Evolutionary conservation across 2,329 filamentous ascomycete species (phyloP).

Genomic region (Neonectria sp.): DNA sequence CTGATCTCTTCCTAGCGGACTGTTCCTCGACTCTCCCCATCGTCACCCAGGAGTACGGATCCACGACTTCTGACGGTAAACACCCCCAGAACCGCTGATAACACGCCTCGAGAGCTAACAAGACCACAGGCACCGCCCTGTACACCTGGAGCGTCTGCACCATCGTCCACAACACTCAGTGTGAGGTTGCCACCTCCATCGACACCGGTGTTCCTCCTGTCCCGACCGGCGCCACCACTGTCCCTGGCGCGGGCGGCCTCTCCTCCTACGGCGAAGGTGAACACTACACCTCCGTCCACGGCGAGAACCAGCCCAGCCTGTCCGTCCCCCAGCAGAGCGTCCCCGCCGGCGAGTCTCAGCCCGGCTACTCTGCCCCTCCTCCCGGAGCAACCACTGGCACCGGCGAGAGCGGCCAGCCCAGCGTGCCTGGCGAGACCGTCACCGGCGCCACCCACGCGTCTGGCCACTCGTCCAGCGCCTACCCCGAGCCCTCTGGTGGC

Average conservation of each 20-base stretch:
- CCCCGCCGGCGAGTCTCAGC: constrained; percentile 25
- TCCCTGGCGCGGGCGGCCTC: constrained; percentile 32
- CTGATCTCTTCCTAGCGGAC: constrained; percentile 46
- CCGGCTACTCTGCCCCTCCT: constrained; percentile 34
- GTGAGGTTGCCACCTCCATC: constrained; percentile 50
- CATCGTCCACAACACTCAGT: constrained; percentile 53
- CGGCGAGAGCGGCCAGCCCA: constrained; percentile 23
- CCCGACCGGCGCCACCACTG: constrained; percentile 22
- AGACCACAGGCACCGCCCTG: constrained; percentile 48
- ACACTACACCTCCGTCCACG: constrained; percentile 32
- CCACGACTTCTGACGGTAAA: constrained; percentile 52
- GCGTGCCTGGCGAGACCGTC: constrained; percentile 32
- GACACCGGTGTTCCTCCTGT: constrained; percentile 31
- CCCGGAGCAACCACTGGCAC: constrained; percentile 19
- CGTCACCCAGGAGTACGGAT: constrained; percentile 51
- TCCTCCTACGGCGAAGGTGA: constrained; percentile 26
- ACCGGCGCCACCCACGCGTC: constrained; percentile 39
- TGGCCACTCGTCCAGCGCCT: constrained; percentile 38
- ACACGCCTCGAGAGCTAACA: not conserved
- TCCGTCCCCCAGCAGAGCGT: constrained; percentile 27
- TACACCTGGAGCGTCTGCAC: constrained; percentile 56
- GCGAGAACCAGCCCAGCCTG: constrained; percentile 32
- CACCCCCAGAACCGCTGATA: not conserved
- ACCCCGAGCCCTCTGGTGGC: constrained; percentile 36
- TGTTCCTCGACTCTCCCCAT: constrained; percentile 47